These are phyloP conservation scores for Mycena indigotica DNA, from an alignment of 768 basidiomycete genomes.

Conservation along the genomic window DNA sequence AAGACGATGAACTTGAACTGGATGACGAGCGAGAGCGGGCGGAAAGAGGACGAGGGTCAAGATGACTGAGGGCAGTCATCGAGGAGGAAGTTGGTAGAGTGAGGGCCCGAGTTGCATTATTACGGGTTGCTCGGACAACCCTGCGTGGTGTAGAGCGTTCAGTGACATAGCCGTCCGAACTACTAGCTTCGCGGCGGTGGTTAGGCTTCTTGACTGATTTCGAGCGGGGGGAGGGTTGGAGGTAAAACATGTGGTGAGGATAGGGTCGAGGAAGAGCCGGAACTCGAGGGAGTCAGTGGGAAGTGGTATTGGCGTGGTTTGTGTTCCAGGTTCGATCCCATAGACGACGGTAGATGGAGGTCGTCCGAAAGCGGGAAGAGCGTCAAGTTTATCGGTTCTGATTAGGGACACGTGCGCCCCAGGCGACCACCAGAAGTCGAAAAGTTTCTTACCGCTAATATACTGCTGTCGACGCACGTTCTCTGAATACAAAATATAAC, in stretches of 20 bases:
- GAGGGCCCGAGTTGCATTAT: slow-evolving; percentile 38
- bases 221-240: slow-evolving; percentile 15
- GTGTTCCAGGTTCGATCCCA: slow-evolving; percentile 29
- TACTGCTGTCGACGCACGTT: not conserved
- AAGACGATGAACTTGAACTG: slow-evolving; percentile 35
- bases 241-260: slow-evolving; percentile 37
- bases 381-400: not conserved
- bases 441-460: not conserved
- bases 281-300: slow-evolving; percentile 51
- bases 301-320: slow-evolving; percentile 39
- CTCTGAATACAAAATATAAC: not conserved
- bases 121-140: slow-evolving; percentile 28
- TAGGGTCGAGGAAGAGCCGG: slow-evolving; percentile 41
- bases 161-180: slow-evolving; percentile 49
- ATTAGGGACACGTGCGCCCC: not conserved
- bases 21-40: slow-evolving; percentile 39
- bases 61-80: slow-evolving; percentile 32
- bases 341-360: slow-evolving; percentile 6
- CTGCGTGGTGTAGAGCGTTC: slow-evolving; percentile 39
- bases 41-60: slow-evolving; percentile 32
- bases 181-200: slow-evolving; percentile 35
- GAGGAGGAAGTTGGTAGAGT: slow-evolving; percentile 39
- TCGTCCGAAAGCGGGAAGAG: not conserved
- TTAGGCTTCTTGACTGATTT: slow-evolving; percentile 29
- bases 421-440: no score